These are phyloP conservation scores for Syzygium aqueum DNA, from an alignment of 345 rosid species.

Conservation along the genomic window DNA sequence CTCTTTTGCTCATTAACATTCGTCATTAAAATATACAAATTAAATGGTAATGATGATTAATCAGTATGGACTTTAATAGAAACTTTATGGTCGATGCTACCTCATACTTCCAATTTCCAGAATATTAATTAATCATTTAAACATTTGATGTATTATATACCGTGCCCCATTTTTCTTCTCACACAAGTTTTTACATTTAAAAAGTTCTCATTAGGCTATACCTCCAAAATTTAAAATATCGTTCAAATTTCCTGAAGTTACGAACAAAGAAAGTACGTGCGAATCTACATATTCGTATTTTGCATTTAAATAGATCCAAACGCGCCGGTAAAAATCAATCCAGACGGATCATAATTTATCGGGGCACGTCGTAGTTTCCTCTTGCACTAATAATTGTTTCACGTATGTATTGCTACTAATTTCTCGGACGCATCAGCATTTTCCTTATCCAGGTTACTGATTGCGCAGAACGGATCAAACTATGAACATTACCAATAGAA, in stretches of 20 bases:
- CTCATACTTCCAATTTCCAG: neutral
- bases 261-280: neutral
- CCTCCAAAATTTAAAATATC: neutral
- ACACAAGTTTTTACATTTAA: too few species aligned
- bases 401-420: neutral
- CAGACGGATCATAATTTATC: neutral
- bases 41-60: neutral
- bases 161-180: too few species aligned
- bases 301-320: too few species aligned
- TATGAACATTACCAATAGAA: neutral
- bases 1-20: neutral
- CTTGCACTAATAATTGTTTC: neutral
- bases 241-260: neutral
- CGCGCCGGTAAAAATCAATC: neutral
- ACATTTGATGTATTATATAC: neutral
- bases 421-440: neutral
- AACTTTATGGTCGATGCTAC: neutral
- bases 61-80: neutral
- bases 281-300: neutral
- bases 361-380: accelerated
- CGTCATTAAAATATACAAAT: neutral
- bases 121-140: neutral
- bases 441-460: neutral
- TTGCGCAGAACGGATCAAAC: neutral
- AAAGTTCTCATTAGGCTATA: neutral